phyloP scores from a whole-genome alignment of 2,329 filamentous ascomycete species.

The Catunica adiposa region DNA sequence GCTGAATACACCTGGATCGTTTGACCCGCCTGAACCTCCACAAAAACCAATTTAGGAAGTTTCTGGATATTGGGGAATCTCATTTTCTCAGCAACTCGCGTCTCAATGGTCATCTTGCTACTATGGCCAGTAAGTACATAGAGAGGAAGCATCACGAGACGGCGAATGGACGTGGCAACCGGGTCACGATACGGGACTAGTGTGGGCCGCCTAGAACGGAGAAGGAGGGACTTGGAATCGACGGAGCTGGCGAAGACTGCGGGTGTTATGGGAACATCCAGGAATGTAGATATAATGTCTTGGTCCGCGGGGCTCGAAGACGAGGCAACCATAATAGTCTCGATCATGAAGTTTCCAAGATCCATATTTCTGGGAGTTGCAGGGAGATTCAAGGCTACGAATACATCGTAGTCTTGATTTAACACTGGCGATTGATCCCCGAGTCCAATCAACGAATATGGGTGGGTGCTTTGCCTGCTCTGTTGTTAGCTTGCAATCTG shows the following conservation, averaged over 20 bases:
- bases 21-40: constrained; percentile 54
- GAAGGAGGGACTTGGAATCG: constrained; percentile 26
- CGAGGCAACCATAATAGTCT: constrained; percentile 29
- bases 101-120: constrained; percentile 16
- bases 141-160: constrained; percentile 47
- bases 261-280: background rate
- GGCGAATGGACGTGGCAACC: constrained; percentile 44
- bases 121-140: constrained; percentile 37
- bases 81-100: constrained; percentile 59
- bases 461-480: constrained; percentile 31
- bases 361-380: constrained; percentile 59
- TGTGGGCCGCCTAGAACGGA: constrained; percentile 54
- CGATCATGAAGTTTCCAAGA: constrained; percentile 89
- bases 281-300: background rate
- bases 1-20: constrained; percentile 62
- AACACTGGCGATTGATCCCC: constrained; percentile 39
- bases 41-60: constrained; percentile 30
- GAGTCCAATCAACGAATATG: constrained; percentile 35
- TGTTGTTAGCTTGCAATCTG: background rate
- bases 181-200: constrained; percentile 67
- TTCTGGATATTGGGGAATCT: constrained; percentile 35
- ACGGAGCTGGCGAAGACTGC: background rate
- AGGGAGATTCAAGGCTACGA: constrained; percentile 58
- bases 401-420: constrained; percentile 72
- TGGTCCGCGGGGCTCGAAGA: background rate